Conservation (phyloP, 768 basidiomycete genomes). For the Pluteus cervinus region DNA sequence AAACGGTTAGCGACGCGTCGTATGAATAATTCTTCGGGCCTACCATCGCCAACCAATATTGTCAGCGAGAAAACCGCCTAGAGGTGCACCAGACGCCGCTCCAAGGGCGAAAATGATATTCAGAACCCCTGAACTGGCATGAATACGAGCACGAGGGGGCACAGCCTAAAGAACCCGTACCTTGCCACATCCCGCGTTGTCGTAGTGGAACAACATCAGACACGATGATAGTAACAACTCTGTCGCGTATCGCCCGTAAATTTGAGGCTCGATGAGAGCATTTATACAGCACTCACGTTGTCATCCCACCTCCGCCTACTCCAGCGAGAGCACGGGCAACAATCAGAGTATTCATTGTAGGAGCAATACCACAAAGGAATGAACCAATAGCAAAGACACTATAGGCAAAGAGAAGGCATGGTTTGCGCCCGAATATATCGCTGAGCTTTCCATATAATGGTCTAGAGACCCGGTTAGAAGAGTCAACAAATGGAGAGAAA, state of each 20-base stretch:
- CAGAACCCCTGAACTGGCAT: constrained; percentile 33
- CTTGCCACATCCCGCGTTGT: constrained; percentile 67
- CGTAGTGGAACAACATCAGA: constrained; percentile 61
- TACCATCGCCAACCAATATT: constrained; percentile 66
- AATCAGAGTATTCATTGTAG: constrained; percentile 49
- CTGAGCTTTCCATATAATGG: constrained; percentile 61
- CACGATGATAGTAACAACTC: constrained; percentile 58
- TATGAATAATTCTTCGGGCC: background rate
- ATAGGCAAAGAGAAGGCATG: constrained; percentile 51
- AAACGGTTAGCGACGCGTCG: background rate
- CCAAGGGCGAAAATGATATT: constrained; percentile 59
- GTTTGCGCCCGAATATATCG: constrained; percentile 61
- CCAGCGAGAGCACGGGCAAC: constrained; percentile 49
- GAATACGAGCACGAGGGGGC: background rate
- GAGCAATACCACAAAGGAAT: constrained; percentile 45
- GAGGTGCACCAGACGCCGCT: constrained; percentile 52
- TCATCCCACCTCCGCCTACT: constrained; percentile 58
- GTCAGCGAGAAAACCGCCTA: constrained; percentile 59
- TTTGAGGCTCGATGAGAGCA: background rate
- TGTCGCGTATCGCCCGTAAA: constrained; percentile 13
- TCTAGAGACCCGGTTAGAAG: constrained; percentile 20
- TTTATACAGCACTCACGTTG: constrained; percentile 36
- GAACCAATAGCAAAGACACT: constrained; percentile 47
- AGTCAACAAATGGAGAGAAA: background rate
- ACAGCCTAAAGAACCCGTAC: constrained; percentile 16